These are phyloP conservation scores for Macrophomina tecta DNA, from an alignment of 2,329 filamentous ascomycete genomes.

Conservation along the genomic window DNA sequence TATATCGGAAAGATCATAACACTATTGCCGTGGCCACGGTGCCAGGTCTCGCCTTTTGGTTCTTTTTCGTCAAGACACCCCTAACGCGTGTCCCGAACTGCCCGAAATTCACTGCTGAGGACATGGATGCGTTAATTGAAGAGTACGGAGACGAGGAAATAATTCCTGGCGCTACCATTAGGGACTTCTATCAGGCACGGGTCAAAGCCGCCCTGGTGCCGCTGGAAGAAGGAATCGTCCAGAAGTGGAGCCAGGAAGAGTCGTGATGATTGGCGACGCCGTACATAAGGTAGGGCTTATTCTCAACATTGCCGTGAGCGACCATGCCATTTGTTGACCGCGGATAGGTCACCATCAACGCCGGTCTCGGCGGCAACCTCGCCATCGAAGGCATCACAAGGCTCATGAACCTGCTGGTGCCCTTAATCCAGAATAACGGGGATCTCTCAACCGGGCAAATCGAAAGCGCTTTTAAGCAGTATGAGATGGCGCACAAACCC, in stretches of 20 bases:
- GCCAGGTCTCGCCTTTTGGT: slow-evolving; percentile 34
- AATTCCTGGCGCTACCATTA: slow-evolving; percentile 39
- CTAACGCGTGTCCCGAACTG: slow-evolving; percentile 28
- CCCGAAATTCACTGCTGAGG: slow-evolving; percentile 38
- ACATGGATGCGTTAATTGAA: slow-evolving; percentile 37
- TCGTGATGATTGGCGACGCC: not conserved
- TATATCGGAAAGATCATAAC: not conserved
- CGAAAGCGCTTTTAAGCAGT: not conserved
- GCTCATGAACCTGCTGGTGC: not conserved
- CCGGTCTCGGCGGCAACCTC: slow-evolving; percentile 15
- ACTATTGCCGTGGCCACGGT: slow-evolving; percentile 31
- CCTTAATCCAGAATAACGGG: not conserved
- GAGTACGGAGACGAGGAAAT: slow-evolving; percentile 38
- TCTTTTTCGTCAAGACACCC: slow-evolving; percentile 34
- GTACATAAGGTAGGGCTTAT: not conserved
- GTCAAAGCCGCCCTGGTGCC: slow-evolving; percentile 17
- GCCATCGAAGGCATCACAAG: not conserved
- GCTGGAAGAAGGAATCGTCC: not conserved
- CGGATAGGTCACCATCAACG: slow-evolving; percentile 13
- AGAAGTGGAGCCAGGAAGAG: slow-evolving; percentile 3
- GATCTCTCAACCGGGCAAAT: not conserved
- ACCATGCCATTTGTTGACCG: not conserved
- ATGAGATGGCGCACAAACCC: not conserved
- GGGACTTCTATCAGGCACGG: slow-evolving; percentile 41
- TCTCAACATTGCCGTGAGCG: not conserved